Evolutionary conservation across 805 yeast genomes (phyloP).

Genomic region (Candida rishiriensis): DNA sequence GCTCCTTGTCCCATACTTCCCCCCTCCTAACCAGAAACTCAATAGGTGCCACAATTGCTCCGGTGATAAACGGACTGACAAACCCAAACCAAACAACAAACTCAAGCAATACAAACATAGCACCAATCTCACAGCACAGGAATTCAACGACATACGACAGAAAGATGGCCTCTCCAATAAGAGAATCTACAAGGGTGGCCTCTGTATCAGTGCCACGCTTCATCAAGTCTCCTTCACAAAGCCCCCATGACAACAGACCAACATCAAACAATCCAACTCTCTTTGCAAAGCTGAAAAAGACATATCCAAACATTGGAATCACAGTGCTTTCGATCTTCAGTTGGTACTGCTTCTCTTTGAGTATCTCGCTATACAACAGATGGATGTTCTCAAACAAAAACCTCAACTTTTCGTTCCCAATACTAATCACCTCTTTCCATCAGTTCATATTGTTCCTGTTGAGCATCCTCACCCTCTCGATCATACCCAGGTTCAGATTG

Average conservation of each 20-base stretch:
- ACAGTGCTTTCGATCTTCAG: conserved; percentile 26
- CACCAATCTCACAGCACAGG: no score
- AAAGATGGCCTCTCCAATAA: no score
- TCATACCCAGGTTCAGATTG: conserved; percentile 48
- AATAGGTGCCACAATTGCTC: no score
- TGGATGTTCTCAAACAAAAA: conserved; percentile 90
- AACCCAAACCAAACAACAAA: no score
- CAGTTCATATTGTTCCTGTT: conserved; percentile 63
- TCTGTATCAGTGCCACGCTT: neutral
- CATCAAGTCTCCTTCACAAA: neutral
- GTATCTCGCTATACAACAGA: conserved; percentile 80
- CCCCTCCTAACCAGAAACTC: no score
- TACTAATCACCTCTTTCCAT: conserved; percentile 79
- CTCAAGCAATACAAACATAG: no score
- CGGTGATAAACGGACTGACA: no score
- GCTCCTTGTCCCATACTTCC: no score
- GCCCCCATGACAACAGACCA: neutral
- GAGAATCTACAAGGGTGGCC: no score
- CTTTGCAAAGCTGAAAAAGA: conserved; percentile 8
- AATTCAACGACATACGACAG: no score
- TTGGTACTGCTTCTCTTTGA: conserved; percentile 68
- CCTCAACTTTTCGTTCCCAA: conserved; percentile 76
- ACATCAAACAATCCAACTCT: neutral
- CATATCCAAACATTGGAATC: conserved; percentile 26
- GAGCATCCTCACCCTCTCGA: conserved; percentile 42